phyloP scores from a whole-genome alignment of 2,329 filamentous ascomycete species.

The Parascedosporium putredinis region DNA sequence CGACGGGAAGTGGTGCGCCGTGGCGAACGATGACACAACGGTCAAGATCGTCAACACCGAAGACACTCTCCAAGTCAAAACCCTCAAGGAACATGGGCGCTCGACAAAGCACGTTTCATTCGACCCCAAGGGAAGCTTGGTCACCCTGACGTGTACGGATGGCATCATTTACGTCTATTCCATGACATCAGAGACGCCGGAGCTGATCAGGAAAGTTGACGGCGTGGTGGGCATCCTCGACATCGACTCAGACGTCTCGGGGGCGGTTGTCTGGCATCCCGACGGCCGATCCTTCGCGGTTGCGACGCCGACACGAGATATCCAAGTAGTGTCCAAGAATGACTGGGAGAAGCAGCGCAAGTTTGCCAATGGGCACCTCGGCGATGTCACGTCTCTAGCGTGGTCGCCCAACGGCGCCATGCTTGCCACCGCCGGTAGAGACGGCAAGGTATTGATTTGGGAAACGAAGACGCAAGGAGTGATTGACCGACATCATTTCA shows the following conservation, averaged over 20 bases:
- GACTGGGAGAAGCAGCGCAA: slow-evolving; percentile 81
- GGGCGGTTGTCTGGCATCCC: slow-evolving; percentile 79
- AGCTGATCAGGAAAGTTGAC: slow-evolving; percentile 73
- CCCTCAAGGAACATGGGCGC: slow-evolving; percentile 72
- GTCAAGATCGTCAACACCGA: slow-evolving; percentile 80
- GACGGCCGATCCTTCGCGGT: slow-evolving; percentile 86
- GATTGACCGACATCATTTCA: slow-evolving; percentile 66
- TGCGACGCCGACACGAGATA: slow-evolving; percentile 69
- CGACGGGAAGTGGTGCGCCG: slow-evolving; percentile 81
- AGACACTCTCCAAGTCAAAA: slow-evolving; percentile 66
- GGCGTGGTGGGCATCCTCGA: slow-evolving; percentile 75
- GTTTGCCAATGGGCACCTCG: slow-evolving; percentile 71
- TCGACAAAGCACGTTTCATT: slow-evolving; percentile 90
- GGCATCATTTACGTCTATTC: slow-evolving; percentile 88
- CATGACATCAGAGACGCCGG: slow-evolving; percentile 64
- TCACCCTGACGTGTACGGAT: slow-evolving; percentile 78
- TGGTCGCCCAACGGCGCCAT: slow-evolving; percentile 95
- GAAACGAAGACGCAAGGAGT: slow-evolving; percentile 80
- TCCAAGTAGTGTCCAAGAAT: slow-evolving; percentile 76
- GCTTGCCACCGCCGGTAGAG: slow-evolving; percentile 59
- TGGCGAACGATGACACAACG: slow-evolving; percentile 90
- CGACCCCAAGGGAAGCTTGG: slow-evolving; percentile 64
- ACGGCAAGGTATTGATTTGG: slow-evolving; percentile 70
- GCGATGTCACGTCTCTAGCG: slow-evolving; percentile 73
- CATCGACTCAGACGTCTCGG: slow-evolving; percentile 63